Evolutionary conservation across 768 basidiomycete species (phyloP).

Genomic region (Tephrocybe sp.): DNA sequence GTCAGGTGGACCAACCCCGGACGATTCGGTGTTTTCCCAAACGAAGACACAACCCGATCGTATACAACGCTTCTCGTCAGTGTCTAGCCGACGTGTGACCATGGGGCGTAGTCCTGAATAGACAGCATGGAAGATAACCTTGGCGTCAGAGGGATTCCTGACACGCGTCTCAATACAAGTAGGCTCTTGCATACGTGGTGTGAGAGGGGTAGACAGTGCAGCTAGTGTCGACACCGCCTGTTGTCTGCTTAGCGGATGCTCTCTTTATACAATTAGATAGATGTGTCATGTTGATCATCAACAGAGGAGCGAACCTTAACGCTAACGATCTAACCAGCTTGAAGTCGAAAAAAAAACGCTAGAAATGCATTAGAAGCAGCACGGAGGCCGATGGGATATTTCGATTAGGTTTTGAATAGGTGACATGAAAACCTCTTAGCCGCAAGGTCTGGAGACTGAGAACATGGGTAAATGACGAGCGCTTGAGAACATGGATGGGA

Average conservation of each 20-base stretch:
- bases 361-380: slow-evolving; percentile 11
- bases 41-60: slow-evolving; percentile 74
- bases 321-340: slow-evolving; percentile 20
- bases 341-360: slow-evolving; percentile 9
- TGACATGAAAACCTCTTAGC: no score
- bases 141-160: slow-evolving; percentile 63
- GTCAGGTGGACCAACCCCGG: slow-evolving; percentile 48
- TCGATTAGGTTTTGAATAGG: no score
- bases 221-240: slow-evolving; percentile 8
- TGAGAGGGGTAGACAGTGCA: slow-evolving; percentile 3
- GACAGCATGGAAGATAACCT: slow-evolving; percentile 75
- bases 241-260: slow-evolving; percentile 1
- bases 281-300: slow-evolving; percentile 24
- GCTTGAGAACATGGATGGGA: no score
- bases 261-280: slow-evolving; percentile 1
- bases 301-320: slow-evolving; percentile 23
- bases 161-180: slow-evolving; percentile 67
- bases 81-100: slow-evolving; percentile 69
- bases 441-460: no score
- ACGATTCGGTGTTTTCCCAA: slow-evolving; percentile 73
- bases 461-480: no score
- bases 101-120: slow-evolving; percentile 54
- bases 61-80: slow-evolving; percentile 70
- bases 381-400: slow-evolving; percentile 2
- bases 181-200: slow-evolving; percentile 54